phyloP scores from a whole-genome alignment of 768 basidiomycete genomes.

The Hebeloma cylindrosporum region DNA sequence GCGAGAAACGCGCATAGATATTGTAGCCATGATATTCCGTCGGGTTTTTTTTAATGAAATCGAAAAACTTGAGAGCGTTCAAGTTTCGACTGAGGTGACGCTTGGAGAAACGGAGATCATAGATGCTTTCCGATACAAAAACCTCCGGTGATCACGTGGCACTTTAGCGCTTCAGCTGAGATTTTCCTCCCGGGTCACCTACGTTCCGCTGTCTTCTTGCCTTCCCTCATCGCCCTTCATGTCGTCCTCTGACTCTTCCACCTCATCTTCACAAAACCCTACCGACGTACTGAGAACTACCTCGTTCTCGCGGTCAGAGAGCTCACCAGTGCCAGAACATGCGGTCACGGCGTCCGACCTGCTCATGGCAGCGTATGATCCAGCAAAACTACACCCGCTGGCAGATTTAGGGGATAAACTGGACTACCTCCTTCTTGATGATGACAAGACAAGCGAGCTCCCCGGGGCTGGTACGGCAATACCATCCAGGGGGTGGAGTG shows the following conservation, averaged over 20 bases:
- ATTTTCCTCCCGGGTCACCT: no score
- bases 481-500: constrained; percentile 96
- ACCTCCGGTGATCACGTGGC: constrained; percentile 31
- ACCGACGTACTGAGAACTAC: constrained; percentile 47
- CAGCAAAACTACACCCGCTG: constrained; percentile 89
- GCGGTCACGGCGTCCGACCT: constrained; percentile 84
- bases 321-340: constrained; percentile 45
- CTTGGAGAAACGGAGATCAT: no score
- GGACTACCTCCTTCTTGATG: constrained; percentile 94
- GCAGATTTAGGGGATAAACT: constrained; percentile 90
- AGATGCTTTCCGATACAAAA: no score
- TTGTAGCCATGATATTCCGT: neutral
- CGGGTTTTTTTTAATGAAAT: neutral
- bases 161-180: constrained; percentile 15
- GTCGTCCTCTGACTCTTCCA: constrained; percentile 30
- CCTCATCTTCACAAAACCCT: constrained; percentile 48
- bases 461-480: constrained; percentile 90
- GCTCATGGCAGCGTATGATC: constrained; percentile 86
- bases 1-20: constrained; percentile 1
- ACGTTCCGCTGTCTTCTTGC: constrained; percentile 14
- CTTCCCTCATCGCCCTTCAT: constrained; percentile 18
- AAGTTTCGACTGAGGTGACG: no score
- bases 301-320: constrained; percentile 45
- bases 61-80: no score
- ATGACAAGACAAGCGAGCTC: constrained; percentile 90